These are phyloP conservation scores for Termitomyces eurrhizus DNA, from an alignment of 768 basidiomycete species.

Conservation along the genomic window DNA sequence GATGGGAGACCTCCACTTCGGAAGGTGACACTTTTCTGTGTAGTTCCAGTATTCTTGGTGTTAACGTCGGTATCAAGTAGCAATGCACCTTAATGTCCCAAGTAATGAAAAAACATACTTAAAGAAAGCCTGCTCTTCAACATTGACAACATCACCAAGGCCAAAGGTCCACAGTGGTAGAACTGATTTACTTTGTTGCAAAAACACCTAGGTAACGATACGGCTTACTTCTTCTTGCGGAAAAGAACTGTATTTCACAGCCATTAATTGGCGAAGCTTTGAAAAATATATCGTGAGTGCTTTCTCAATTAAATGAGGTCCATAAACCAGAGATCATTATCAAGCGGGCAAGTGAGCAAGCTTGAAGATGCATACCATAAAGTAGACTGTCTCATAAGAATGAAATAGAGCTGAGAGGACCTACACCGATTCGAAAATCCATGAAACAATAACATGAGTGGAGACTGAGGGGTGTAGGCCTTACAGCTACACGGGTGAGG, in stretches of 20 bases:
- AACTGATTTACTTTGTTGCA: conserved; percentile 29
- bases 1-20: conserved; percentile 25
- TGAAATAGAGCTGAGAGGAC: conserved; percentile 8
- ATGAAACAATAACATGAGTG: conserved; percentile 13
- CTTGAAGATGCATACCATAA: conserved; percentile 14
- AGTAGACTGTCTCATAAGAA: conserved; percentile 5
- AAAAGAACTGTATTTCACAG: conserved; percentile 22
- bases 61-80: neutral
- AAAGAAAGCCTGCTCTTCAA: conserved; percentile 27
- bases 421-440: conserved; percentile 30
- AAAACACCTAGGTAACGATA: conserved; percentile 32
- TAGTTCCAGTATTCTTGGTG: conserved; percentile 37
- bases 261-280: neutral
- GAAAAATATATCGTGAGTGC: conserved; percentile 27
- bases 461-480: too few relatives aligned
- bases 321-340: conserved; percentile 26
- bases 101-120: conserved; percentile 18
- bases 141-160: conserved; percentile 27
- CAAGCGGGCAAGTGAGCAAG: neutral
- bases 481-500: too few relatives aligned
- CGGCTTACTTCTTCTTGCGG: conserved; percentile 22
- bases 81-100: neutral
- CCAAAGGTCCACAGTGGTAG: conserved; percentile 18
- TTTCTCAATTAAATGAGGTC: conserved; percentile 29
- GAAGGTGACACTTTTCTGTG: conserved; percentile 32